phyloP scores from a whole-genome alignment of 306 rosid genomes.

The Cyamopsis tetragonoloba region DNA sequence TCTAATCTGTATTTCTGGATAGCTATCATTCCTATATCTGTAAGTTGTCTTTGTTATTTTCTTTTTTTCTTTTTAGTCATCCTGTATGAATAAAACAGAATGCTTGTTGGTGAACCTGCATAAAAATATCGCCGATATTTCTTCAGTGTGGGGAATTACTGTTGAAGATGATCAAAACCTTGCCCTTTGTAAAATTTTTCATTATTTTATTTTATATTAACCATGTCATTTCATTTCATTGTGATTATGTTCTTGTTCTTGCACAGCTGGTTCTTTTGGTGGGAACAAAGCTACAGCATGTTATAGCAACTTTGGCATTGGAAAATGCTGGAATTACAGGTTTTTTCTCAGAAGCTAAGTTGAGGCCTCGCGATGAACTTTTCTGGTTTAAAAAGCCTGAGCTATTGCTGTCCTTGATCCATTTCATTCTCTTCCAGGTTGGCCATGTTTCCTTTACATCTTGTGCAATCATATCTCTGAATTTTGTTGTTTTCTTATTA shows the following conservation, averaged over 20 bases:
- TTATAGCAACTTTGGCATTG: slow-evolving; percentile 86
- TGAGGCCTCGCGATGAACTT: slow-evolving; percentile 94
- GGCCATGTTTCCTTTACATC: slow-evolving; percentile 20
- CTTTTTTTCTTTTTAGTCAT: slow-evolving; percentile 2
- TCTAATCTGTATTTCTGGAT: slow-evolving; percentile 98
- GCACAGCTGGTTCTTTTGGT: slow-evolving; percentile 87
- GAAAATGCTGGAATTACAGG: slow-evolving; percentile 81
- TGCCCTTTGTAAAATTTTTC: slow-evolving; percentile 12
- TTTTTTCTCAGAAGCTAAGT: slow-evolving; percentile 48
- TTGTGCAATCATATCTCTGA: slow-evolving; percentile 11
- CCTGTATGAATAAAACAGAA: not conserved
- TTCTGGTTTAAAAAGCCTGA: slow-evolving; percentile 98
- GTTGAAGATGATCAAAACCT: not conserved
- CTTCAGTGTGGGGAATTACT: not conserved
- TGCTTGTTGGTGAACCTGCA: not conserved
- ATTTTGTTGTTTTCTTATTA: slow-evolving; percentile 1
- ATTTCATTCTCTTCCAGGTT: slow-evolving; percentile 96
- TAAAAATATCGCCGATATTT: not conserved
- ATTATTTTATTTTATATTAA: not conserved
- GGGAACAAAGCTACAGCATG: slow-evolving; percentile 89
- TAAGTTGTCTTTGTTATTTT: slow-evolving; percentile 41
- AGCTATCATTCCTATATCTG: slow-evolving; percentile 79
- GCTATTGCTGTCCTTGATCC: slow-evolving; percentile 82
- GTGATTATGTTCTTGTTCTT: too few species aligned
- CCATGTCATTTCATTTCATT: slow-evolving; percentile 20